Evolutionary conservation across 345 rosid species (phyloP), one percentile per base, ranked within the genome.

Genomic region (Durio zibethinus): DNA sequence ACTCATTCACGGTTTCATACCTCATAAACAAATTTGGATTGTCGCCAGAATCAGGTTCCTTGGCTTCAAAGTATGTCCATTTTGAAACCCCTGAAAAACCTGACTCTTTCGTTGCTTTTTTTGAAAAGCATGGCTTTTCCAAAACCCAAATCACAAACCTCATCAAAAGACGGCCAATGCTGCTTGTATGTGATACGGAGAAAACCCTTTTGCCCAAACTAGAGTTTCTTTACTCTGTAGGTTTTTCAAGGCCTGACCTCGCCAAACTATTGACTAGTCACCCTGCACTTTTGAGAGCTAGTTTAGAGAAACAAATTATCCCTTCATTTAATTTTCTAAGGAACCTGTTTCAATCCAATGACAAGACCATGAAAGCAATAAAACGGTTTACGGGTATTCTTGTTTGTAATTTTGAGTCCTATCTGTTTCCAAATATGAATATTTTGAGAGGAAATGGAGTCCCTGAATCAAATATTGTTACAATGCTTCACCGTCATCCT

Each of bases 1-100:
- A 25, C 5, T 74, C 85, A 0, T 83, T 86, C 57, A 62, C 85
- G 20, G 79, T 83, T 18, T 87, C 86, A 2, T 86, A 85, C 83
- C 88, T 85, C 64, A 65, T 82, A 0, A 70, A 81, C 12, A 45
- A 67, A 27, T 79, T 40, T 74, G 89, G 86, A 65, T 70, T 89
- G 10, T 85, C 87, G 3, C 75, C 72, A 1, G 76, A 83, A 54
- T 67, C 54, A 10, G 87, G 89, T 36, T 14, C 63, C 0, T 21
- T 72, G 18, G 76, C 73, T 2, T 69, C 87, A 29, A 79, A 43
- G 23, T 1, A 2, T 36, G 12, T 80, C 33, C 61, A 56, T 8
- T 80, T 82, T 12, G 21, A 74, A 38, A 79, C 59, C 77, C 79
- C 76, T 7, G 68, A 69, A 1, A 83, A 74, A 4, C 62, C 87